Conservation (phyloP, 192 early-diverging fungal species). For the Linnemannia exigua region DNA sequence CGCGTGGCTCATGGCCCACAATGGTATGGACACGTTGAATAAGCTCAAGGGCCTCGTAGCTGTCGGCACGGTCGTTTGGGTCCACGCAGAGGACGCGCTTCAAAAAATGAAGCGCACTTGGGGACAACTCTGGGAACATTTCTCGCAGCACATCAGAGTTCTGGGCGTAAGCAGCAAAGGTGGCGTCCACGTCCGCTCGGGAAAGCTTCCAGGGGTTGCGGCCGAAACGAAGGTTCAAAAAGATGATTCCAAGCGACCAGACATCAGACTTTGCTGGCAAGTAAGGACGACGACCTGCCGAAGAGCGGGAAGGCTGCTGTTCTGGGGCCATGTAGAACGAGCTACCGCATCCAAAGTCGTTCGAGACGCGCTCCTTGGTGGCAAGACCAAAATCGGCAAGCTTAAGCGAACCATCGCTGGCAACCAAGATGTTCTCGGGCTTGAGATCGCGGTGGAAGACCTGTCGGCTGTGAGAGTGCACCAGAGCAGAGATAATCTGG, state of each 20-base stretch:
- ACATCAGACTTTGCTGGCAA: conserved; percentile 85
- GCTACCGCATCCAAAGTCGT: conserved; percentile 91
- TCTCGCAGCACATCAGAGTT: conserved; percentile 73
- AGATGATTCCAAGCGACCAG: conserved; percentile 91
- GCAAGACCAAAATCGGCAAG: conserved; percentile 96
- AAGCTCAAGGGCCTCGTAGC: conserved; percentile 50
- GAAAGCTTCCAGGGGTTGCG: conserved; percentile 87
- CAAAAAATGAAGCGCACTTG: conserved; percentile 77
- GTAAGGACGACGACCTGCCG: conserved; percentile 58
- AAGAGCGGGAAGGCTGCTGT: conserved; percentile 66
- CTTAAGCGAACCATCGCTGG: conserved; percentile 78
- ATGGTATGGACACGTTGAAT: conserved; percentile 42
- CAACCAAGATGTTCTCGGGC: conserved; percentile 80
- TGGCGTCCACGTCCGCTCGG: conserved; percentile 74
- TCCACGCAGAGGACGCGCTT: conserved; percentile 82
- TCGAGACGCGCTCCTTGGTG: conserved; percentile 82
- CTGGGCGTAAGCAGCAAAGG: conserved; percentile 79
- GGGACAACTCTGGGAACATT: conserved; percentile 75
- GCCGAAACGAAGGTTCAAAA: conserved; percentile 90
- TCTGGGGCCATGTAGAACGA: conserved; percentile 76
- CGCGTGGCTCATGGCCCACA: conserved; percentile 10
- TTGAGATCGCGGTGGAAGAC: conserved; percentile 96
- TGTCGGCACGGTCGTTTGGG: conserved; percentile 65
- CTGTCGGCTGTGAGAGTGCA: conserved; percentile 52
- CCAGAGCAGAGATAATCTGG: conserved; percentile 73